These are phyloP conservation scores for Aspergillus coremiiformis DNA, from an alignment of 495 filamentous ascomycete species.

Conservation along the genomic window DNA sequence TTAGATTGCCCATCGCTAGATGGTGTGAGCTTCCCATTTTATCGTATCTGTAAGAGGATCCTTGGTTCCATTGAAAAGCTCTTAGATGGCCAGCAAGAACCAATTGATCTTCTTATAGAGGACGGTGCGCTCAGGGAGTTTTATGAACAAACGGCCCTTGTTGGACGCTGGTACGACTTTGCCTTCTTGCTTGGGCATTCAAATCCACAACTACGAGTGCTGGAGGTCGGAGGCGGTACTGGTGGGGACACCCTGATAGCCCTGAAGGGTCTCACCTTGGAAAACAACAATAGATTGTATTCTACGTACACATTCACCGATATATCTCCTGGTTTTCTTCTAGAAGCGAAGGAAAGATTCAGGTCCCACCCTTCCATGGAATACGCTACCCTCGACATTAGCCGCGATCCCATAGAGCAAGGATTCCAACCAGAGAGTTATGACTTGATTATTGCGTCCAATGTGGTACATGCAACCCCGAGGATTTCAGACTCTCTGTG, in stretches of 20 bases:
- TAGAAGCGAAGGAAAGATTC: conserved; percentile 38
- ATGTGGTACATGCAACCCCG: conserved; percentile 46
- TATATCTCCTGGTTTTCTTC: conserved; percentile 45
- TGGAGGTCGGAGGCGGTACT: conserved; percentile 45
- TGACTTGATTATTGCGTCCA: conserved; percentile 47
- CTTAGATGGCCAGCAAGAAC: conserved; percentile 9
- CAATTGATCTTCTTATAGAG: conserved; percentile 23
- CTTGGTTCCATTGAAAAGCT: neutral
- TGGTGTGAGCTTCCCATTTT: neutral
- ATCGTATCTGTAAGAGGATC: neutral
- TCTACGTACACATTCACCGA: conserved; percentile 33
- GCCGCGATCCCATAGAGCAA: conserved; percentile 38
- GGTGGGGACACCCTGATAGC: conserved; percentile 24
- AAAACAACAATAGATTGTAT: conserved; percentile 2
- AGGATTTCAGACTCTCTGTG: conserved; percentile 29
- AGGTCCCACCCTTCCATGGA: conserved; percentile 30
- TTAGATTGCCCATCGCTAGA: neutral
- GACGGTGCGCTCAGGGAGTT: conserved; percentile 18
- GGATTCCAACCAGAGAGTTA: conserved; percentile 39
- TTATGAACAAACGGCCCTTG: conserved; percentile 14
- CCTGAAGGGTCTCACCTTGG: conserved; percentile 20
- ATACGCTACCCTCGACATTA: conserved; percentile 42
- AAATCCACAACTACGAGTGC: conserved; percentile 33
- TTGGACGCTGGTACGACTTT: conserved; percentile 9
- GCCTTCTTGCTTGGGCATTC: conserved; percentile 22